Base-by-base conservation (phyloP, 192 early-diverging fungal species). In the Coemansia sp. region DNA sequence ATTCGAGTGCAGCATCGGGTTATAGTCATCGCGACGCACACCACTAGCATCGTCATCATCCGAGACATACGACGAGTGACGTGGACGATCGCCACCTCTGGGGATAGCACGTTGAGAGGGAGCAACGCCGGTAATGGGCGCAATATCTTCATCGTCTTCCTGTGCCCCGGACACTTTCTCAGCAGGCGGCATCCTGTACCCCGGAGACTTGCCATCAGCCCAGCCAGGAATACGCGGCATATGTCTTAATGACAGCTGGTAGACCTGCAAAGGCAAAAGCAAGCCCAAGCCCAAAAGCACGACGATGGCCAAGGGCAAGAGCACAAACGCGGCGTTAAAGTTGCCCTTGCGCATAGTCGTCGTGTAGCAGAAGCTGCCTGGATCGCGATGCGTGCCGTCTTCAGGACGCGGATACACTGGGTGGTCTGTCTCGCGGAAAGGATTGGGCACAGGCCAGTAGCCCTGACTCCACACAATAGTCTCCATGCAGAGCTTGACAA, bases 391-490 rank as follows among this genome's bases (percentile, higher is more conserved):
- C 32, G 48, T 3, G 12, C 61, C 69, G 19, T 67, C 72, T 4
- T 57, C 55, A 1, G 70, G 31, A 5, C 42, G 8, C 21, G 62
- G 57, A 34, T 71, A 84, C 19, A 19, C 23, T 6, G 85, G 85
- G 29, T 45, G 48, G 66, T 86, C 85, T 11, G 50, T 59, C 0
- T 63, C 59, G 34, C 78, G 63, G 74, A 72, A 86, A 2, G 85
- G 85, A 37, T 86, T 86, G 53, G 74, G 38, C 5, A 84, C 78
- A 5, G 81, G 58, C 85, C 85, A 86, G 75, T 69, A 86, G 12
- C 71, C 74, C 59, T 86, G 78, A 51, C 59, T 50, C 85, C 85
- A 86, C 51, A 84, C 78, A 4, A 86, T 60, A 2, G 85, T 76
- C 53, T 86, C 85, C 15, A 86, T 29, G 23, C 81, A 73, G 27